Conservation (phyloP, 352 stramenopile genomes). For the Globisporangium spiculum region DNA sequence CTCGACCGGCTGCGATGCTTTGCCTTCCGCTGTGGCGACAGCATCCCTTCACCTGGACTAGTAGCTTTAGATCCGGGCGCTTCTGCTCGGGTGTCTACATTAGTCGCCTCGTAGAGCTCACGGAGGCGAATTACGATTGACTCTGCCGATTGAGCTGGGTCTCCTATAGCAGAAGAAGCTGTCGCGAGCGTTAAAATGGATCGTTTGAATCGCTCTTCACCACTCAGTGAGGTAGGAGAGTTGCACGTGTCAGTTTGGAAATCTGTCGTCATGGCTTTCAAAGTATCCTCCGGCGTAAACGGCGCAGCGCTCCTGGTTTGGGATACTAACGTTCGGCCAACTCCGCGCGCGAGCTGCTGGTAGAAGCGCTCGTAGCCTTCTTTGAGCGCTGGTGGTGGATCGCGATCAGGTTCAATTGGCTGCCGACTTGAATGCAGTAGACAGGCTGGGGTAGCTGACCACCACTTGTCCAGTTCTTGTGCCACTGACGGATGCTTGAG, state of each 20-base stretch:
- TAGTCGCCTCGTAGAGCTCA: neutral
- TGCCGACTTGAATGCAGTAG: neutral
- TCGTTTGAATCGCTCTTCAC: neutral
- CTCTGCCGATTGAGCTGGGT: neutral
- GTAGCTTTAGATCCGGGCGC: neutral
- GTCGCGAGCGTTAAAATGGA: neutral
- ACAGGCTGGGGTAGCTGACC: neutral
- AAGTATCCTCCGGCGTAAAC: neutral
- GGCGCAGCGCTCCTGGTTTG: neutral
- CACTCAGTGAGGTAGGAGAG: neutral
- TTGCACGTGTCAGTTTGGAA: neutral
- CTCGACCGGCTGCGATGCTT: conserved; percentile 8
- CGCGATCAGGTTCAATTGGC: too few species aligned
- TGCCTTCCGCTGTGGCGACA: neutral
- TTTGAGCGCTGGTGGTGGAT: neutral
- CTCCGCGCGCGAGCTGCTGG: neutral
- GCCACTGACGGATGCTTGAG: conserved; percentile 1
- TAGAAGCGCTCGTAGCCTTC: neutral
- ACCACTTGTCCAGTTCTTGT: conserved; percentile 10
- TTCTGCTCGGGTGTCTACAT: neutral
- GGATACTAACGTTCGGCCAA: neutral
- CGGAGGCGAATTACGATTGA: neutral
- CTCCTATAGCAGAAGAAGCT: neutral
- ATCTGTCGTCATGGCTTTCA: neutral
- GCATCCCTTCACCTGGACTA: neutral